Conservation (phyloP, 1,284 basidiomycete genomes). For the Cutaneotrichosporon sp. region DNA sequence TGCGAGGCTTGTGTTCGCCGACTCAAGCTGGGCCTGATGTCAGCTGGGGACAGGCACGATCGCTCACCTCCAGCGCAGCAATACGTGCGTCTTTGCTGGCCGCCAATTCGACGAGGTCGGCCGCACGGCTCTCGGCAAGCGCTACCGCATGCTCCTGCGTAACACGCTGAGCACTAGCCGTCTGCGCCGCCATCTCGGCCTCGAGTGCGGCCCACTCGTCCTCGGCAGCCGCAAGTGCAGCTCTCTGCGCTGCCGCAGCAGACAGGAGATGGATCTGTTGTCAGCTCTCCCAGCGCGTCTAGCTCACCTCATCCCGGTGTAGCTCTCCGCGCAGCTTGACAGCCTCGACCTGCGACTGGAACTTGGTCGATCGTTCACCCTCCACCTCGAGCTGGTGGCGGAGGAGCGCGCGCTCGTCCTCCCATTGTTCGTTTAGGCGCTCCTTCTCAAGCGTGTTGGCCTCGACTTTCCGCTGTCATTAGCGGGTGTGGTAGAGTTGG, state of each 20-base stretch:
- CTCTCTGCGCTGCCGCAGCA: conserved; percentile 39
- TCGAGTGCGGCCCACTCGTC: conserved; percentile 44
- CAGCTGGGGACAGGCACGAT: not conserved
- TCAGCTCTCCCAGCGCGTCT: no score
- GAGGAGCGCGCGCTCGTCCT: conserved; percentile 8
- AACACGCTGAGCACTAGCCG: conserved; percentile 36
- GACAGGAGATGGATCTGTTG: conserved; percentile 40
- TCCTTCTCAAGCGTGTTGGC: conserved; percentile 16
- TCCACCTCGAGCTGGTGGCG: conserved; percentile 8
- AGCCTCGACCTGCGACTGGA: conserved; percentile 27
- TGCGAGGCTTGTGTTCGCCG: conserved; percentile 36
- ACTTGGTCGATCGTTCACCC: conserved; percentile 3
- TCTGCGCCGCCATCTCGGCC: conserved; percentile 36
- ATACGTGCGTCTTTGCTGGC: conserved; percentile 29
- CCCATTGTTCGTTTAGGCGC: conserved; percentile 4
- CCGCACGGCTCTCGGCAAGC: conserved; percentile 39
- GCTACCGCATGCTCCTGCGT: conserved; percentile 47
- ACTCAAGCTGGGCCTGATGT: conserved; percentile 26
- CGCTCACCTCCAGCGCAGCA: conserved; percentile 39
- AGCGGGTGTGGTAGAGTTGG: not conserved
- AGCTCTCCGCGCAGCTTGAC: conserved; percentile 31
- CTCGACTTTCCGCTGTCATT: conserved; percentile 26
- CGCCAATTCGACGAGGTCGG: conserved; percentile 33
- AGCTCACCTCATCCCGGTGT: conserved; percentile 44
- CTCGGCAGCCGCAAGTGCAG: conserved; percentile 39